These are phyloP conservation scores for Sarocladium kiliense DNA, from an alignment of 2,329 filamentous ascomycete species.

Conservation along the genomic window DNA sequence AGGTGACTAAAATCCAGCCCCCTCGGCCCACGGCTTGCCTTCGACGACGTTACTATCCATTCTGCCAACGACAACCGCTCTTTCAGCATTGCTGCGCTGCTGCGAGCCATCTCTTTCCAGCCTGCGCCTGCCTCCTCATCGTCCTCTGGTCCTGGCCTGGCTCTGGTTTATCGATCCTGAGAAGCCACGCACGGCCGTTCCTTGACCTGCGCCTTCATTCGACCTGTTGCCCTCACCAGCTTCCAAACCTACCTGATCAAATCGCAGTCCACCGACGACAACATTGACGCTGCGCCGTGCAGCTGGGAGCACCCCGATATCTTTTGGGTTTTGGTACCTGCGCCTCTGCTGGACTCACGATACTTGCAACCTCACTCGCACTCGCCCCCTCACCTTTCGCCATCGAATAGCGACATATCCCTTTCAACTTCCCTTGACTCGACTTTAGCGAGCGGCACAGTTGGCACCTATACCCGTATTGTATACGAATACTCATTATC, in stretches of 20 bases:
- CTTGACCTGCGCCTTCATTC: background rate
- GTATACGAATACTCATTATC: no score
- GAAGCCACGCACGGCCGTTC: background rate
- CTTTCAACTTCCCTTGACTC: background rate
- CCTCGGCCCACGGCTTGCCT: background rate
- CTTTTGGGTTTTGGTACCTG: no score
- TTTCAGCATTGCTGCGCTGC: background rate
- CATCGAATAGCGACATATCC: background rate
- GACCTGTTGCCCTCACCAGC: background rate
- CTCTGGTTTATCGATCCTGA: background rate
- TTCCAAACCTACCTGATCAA: background rate
- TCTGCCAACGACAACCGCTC: background rate
- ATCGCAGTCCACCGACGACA: no score
- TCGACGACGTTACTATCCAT: background rate
- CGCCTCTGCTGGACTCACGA: background rate
- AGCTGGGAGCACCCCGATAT: no score
- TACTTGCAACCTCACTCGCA: background rate
- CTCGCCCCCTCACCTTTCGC: background rate
- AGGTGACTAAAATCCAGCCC: background rate
- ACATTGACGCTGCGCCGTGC: no score
- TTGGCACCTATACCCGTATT: background rate
- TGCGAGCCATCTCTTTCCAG: background rate
- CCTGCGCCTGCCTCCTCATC: background rate
- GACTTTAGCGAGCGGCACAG: background rate
- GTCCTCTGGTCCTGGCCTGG: no score